These are phyloP conservation scores for Trichosanthes truncata DNA, from an alignment of 306 rosid species.

Conservation along the genomic window DNA sequence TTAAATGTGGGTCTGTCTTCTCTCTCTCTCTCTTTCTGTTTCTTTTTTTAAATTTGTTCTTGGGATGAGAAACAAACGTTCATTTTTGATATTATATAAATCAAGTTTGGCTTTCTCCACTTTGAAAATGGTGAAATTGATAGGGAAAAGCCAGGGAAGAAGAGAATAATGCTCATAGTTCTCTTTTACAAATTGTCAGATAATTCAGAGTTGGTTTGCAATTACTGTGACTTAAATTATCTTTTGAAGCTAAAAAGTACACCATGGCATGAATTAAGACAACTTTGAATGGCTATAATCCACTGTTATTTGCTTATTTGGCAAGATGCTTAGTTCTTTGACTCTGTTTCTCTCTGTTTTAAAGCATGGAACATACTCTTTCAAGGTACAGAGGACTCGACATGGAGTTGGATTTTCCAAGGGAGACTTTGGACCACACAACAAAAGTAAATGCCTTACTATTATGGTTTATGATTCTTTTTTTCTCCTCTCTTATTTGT, in stretches of 20 bases:
- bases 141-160: background rate
- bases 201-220: background rate
- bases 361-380: slow-evolving; percentile 60
- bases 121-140: background rate
- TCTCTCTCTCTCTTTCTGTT: background rate
- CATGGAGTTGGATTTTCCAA: slow-evolving; percentile 16
- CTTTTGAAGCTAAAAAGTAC: background rate
- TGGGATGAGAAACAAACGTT: background rate
- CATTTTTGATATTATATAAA: background rate
- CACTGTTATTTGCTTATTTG: background rate
- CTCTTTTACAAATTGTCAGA: background rate
- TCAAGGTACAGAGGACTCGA: slow-evolving; percentile 34
- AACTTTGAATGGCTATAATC: background rate
- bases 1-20: background rate
- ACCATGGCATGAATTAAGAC: background rate
- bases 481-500: background rate
- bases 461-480: background rate
- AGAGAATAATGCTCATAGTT: background rate
- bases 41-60: background rate
- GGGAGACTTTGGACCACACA: slow-evolving; percentile 14
- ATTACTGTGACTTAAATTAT: background rate
- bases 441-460: background rate
- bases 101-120: background rate
- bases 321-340: slow-evolving; percentile 1
- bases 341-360: slow-evolving; percentile 13